Evolutionary conservation across 805 yeast species (phyloP).

Genomic region (Wickerhamiella shivajii): DNA sequence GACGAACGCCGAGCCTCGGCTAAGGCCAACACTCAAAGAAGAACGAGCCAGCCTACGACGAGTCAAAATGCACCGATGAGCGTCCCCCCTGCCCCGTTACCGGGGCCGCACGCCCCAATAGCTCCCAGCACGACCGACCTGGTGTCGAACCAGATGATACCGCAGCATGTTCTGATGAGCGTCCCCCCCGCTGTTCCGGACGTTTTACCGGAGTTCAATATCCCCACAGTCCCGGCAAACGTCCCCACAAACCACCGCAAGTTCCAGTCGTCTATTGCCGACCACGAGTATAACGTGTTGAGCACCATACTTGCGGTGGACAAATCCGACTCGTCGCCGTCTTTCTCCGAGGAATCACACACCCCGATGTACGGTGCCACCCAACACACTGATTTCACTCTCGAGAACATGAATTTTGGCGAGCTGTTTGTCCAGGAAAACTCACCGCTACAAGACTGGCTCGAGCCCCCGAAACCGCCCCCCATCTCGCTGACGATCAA

Average conservation of each 20-base stretch:
- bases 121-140: too few relatives aligned
- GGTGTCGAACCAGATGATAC: too few relatives aligned
- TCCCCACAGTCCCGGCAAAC: too few relatives aligned
- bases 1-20: background rate
- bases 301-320: conserved; percentile 20
- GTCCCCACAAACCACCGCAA: too few relatives aligned
- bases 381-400: conserved; percentile 10
- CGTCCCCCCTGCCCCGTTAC: too few relatives aligned
- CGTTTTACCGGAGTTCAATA: too few relatives aligned
- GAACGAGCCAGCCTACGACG: too few relatives aligned
- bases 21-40: conserved; percentile 4
- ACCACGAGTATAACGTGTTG: conserved; percentile 25
- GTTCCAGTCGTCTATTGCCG: conserved; percentile 25
- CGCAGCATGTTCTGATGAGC: too few relatives aligned
- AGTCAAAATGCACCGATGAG: too few relatives aligned
- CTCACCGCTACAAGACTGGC: conserved; percentile 14
- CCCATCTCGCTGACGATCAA: conserved; percentile 20
- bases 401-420: conserved; percentile 9
- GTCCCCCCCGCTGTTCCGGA: too few relatives aligned
- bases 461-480: conserved; percentile 14
- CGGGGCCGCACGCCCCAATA: too few relatives aligned
- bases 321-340: conserved; percentile 10
- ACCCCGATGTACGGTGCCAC: background rate
- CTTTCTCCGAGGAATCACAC: conserved; percentile 14
- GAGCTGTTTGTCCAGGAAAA: conserved; percentile 2